phyloP scores from a whole-genome alignment of 2,329 filamentous ascomycete genomes.

The Sporothrix inflata region DNA sequence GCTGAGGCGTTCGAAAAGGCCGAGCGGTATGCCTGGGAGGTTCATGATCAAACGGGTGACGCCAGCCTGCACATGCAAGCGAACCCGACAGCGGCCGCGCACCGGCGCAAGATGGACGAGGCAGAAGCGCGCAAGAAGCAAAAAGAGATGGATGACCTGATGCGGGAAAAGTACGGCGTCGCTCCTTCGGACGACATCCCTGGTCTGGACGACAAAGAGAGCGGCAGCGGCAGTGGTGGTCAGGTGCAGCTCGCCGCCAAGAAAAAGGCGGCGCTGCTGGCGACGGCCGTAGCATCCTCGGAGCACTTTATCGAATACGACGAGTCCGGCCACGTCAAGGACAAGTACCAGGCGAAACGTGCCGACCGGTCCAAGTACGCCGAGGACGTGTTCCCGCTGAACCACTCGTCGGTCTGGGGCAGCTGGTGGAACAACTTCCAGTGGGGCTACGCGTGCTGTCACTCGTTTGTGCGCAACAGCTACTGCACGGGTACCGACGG shows the following conservation, averaged over 20 bases:
- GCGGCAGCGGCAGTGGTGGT: background rate
- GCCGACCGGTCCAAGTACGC: slow-evolving; percentile 86
- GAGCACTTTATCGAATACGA: slow-evolving; percentile 95
- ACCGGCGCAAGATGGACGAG: slow-evolving; percentile 76
- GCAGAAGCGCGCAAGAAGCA: slow-evolving; percentile 73
- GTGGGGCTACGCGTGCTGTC: slow-evolving; percentile 97
- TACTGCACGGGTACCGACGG: slow-evolving; percentile 96
- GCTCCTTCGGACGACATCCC: slow-evolving; percentile 33
- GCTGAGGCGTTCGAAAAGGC: slow-evolving; percentile 90
- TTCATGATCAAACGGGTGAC: slow-evolving; percentile 78
- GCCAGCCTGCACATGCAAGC: slow-evolving; percentile 89
- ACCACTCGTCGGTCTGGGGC: slow-evolving; percentile 91
- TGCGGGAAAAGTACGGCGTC: slow-evolving; percentile 81
- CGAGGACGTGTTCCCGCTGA: slow-evolving; percentile 86
- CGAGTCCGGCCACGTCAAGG: slow-evolving; percentile 85
- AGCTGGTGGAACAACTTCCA: slow-evolving; percentile 96
- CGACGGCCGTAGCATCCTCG: slow-evolving; percentile 73
- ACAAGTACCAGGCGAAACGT: slow-evolving; percentile 73
- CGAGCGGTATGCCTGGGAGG: slow-evolving; percentile 91
- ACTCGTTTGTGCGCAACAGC: slow-evolving; percentile 91
- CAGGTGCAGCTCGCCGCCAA: background rate
- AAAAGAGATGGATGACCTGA: slow-evolving; percentile 66
- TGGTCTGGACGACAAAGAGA: background rate
- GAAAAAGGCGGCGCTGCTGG: slow-evolving; percentile 51
- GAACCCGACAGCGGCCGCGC: slow-evolving; percentile 91